Evolutionary conservation across 2,329 filamentous ascomycete genomes (phyloP).

Genomic region (Neofusicoccum kwambonambiense): DNA sequence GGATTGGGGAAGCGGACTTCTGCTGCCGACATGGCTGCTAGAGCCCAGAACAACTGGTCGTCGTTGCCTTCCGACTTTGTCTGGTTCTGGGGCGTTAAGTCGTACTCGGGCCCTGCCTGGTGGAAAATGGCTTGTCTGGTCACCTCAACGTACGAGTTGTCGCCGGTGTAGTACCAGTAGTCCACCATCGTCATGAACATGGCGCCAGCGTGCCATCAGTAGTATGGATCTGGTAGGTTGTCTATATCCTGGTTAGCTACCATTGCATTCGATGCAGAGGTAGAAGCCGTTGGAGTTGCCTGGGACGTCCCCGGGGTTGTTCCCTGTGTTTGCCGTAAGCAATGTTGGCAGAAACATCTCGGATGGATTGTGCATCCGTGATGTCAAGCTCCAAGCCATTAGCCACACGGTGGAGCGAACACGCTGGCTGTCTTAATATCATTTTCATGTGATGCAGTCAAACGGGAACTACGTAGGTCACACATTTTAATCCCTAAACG

Average conservation of each 20-base stretch:
- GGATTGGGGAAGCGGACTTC: conserved; percentile 49
- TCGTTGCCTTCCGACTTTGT: conserved; percentile 49
- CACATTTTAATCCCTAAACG: not conserved
- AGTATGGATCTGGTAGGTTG: conserved; percentile 52
- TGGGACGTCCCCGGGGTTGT: conserved; percentile 55
- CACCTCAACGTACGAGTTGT: conserved; percentile 68
- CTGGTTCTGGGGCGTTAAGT: conserved; percentile 34
- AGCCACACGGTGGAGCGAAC: not conserved
- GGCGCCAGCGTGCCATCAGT: conserved; percentile 72
- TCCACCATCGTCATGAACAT: conserved; percentile 64
- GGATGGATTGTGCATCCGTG: conserved; percentile 31
- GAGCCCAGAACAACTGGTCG: conserved; percentile 59
- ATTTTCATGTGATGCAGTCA: not conserved
- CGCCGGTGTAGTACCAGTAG: conserved; percentile 81
- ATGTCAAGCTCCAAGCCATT: not conserved
- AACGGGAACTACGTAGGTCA: not conserved
- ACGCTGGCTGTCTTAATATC: too few species aligned
- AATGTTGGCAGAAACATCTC: conserved; percentile 40
- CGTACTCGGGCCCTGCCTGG: conserved; percentile 29
- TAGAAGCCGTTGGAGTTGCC: conserved; percentile 45
- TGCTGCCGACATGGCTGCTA: conserved; percentile 56
- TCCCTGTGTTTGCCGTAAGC: conserved; percentile 50
- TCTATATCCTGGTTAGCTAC: conserved; percentile 26
- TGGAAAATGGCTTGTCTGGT: conserved; percentile 50
- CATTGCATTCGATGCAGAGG: too few species aligned